These are phyloP conservation scores for Botryobasidium botryosum DNA, from an alignment of 768 basidiomycete species.

Conservation along the genomic window DNA sequence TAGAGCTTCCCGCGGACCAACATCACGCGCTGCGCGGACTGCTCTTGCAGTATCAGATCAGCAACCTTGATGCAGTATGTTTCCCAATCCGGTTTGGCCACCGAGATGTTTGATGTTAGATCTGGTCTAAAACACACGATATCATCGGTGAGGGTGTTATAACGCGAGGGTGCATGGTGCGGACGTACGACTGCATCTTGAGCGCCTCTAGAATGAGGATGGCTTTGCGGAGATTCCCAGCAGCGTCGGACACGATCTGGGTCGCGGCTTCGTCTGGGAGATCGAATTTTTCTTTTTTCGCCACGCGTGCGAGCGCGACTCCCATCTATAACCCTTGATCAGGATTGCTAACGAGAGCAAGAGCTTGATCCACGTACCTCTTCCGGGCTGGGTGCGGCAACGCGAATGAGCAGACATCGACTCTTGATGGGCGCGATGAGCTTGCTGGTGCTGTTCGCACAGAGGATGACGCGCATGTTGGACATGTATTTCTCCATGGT, in stretches of 20 bases:
- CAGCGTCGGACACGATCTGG: conserved; percentile 66
- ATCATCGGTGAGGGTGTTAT: neutral
- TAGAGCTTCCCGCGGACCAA: conserved; percentile 88
- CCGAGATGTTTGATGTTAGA: conserved; percentile 55
- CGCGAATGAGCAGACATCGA: conserved; percentile 84
- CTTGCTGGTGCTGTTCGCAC: conserved; percentile 86
- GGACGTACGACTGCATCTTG: conserved; percentile 82
- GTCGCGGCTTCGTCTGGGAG: conserved; percentile 60
- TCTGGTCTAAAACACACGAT: conserved; percentile 40
- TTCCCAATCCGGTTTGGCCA: conserved; percentile 99
- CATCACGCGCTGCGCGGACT: conserved; percentile 76
- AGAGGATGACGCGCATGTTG: conserved; percentile 91
- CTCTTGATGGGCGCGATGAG: conserved; percentile 95
- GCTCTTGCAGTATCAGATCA: conserved; percentile 76
- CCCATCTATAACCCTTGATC: conserved; percentile 41
- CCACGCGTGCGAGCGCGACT: conserved; percentile 59
- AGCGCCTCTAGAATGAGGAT: conserved; percentile 87
- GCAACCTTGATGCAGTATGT: conserved; percentile 87
- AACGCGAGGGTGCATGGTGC: neutral
- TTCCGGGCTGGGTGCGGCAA: conserved; percentile 64
- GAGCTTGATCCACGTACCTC: conserved; percentile 36
- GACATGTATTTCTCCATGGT: conserved; percentile 99
- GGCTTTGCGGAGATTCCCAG: conserved; percentile 88
- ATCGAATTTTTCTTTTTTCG: conserved; percentile 59
- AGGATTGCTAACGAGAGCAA: neutral